Base-by-base conservation (phyloP, 2,329 filamentous ascomycete species). In the Fusarium beomiforme region DNA sequence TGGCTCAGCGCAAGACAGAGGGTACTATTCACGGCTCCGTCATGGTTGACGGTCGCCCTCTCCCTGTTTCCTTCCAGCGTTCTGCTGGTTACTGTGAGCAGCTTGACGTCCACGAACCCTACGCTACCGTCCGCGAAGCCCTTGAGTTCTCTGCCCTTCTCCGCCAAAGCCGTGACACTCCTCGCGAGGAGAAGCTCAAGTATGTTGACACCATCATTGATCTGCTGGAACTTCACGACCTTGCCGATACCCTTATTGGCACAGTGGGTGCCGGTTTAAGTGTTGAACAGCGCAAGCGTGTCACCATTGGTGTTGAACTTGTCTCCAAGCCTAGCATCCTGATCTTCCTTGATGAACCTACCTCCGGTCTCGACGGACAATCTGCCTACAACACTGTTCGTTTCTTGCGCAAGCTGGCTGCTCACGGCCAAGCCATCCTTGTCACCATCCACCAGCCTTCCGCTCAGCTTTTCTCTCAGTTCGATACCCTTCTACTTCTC, bases 161-260 rank as follows among this genome's bases (percentile, higher is more conserved):
- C 13, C 88, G 93, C 57, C 93, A 95, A 77, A 89, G 89, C 29
- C 88, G 88, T 13, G 85, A 90, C 26, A 86, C 89, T 3, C 82
- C 91, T 1, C 85, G 86, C 2, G 82, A 88, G 58, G 92, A 94
- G 75, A 95, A 95, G 80, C 81, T 93, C 3, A 87, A 86, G 6
- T 95, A 95, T 70, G 93, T 95, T 12, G 88, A 93, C 53, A 91
- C 92, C 64, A 91, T 95, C 41, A 93, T 96, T 75, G 91, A 93
- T 73, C 80, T 87, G 1, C 76, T 88, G 1, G 85, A 87, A 63
- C 80, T 88, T 8, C 79, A 83, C 41, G 82, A 85, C n/a, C 76
- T 87, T 7, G 82, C 81, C 3, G 81, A 87, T 56, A 85, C 85
- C 0, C 76, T 87, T 0, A 85, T 88, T 29, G 85, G 85, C 3